Conservation (phyloP, 768 basidiomycete genomes). For the Suillus plorans region DNA sequence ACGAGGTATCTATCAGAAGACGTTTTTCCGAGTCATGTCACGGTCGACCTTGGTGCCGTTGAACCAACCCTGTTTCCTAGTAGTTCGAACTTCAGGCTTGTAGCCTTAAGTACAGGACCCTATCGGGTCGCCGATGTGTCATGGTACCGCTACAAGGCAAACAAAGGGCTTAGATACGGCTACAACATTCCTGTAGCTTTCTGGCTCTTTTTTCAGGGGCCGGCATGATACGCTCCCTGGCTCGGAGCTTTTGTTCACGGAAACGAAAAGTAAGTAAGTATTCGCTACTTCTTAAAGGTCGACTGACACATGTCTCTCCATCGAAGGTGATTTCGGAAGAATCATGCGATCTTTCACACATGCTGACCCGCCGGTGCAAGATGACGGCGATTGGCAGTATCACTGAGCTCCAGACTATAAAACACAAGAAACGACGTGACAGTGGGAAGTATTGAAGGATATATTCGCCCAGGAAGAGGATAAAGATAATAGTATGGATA, state of each 20-base stretch:
- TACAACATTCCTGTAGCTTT: constrained; percentile 75
- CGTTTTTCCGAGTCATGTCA: too few relatives aligned
- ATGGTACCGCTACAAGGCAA: not conserved
- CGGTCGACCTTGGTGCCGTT: constrained; percentile 58
- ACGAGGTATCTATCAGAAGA: too few relatives aligned
- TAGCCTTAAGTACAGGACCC: constrained; percentile 23
- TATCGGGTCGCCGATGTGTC: not conserved
- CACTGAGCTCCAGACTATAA: constrained; percentile 6
- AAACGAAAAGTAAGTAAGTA: constrained; percentile 51
- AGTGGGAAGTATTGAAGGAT: not conserved
- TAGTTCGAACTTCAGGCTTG: constrained; percentile 65
- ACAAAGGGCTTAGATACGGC: constrained; percentile 73
- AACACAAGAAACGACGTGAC: not conserved
- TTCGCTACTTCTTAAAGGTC: not conserved
- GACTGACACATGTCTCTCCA: constrained; percentile 5
- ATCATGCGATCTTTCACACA: constrained; percentile 49
- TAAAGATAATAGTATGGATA: not conserved
- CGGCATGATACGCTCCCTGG: constrained; percentile 67
- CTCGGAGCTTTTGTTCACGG: constrained; percentile 76
- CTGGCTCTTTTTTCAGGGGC: constrained; percentile 50
- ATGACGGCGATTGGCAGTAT: too few relatives aligned
- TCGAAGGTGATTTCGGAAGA: constrained; percentile 45
- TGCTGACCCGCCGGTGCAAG: too few relatives aligned
- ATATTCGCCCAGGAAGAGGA: too few relatives aligned
- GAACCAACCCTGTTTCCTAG: constrained; percentile 77